Conservation (phyloP, 371 early-diverging fungal species). For the Basidiobolus meristosporus region DNA sequence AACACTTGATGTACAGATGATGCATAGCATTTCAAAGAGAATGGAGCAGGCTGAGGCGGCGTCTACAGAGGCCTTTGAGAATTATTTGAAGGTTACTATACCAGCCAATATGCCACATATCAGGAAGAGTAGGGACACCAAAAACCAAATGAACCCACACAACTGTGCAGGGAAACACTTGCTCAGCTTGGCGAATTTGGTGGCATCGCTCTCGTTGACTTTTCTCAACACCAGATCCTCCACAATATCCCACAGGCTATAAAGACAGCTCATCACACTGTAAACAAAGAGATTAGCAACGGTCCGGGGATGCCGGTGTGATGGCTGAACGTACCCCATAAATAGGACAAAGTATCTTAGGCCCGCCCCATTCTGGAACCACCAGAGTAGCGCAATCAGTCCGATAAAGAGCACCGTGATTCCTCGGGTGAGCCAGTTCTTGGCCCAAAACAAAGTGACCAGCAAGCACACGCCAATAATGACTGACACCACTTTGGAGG, state of each 20-base stretch:
- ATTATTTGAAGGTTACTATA: constrained; percentile 51
- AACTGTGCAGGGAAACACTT: constrained; percentile 58
- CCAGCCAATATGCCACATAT: constrained; percentile 58
- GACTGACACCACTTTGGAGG: constrained; percentile 67
- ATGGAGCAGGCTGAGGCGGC: too few relatives aligned
- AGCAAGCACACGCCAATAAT: constrained; percentile 60
- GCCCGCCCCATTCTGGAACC: constrained; percentile 44
- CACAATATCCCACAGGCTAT: constrained; percentile 85
- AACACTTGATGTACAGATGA: too few relatives aligned
- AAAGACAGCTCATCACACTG: constrained; percentile 77
- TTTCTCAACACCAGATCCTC: constrained; percentile 81
- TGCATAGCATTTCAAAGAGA: too few relatives aligned
- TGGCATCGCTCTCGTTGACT: constrained; percentile 83
- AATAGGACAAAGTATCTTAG: constrained; percentile 78
- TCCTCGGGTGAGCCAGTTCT: constrained; percentile 68
- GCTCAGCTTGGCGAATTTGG: constrained; percentile 65
- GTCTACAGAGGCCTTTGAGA: too few relatives aligned
- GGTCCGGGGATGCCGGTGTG: background rate
- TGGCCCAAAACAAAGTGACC: constrained; percentile 61
- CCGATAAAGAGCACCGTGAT: constrained; percentile 69
- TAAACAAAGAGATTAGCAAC: background rate
- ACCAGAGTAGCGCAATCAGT: constrained; percentile 68
- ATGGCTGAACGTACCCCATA: constrained; percentile 35
- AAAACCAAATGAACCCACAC: constrained; percentile 83
- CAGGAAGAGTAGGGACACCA: constrained; percentile 64